Evolutionary conservation across 192 early-diverging fungal species (phyloP).

Genomic region (Podila verticillata): DNA sequence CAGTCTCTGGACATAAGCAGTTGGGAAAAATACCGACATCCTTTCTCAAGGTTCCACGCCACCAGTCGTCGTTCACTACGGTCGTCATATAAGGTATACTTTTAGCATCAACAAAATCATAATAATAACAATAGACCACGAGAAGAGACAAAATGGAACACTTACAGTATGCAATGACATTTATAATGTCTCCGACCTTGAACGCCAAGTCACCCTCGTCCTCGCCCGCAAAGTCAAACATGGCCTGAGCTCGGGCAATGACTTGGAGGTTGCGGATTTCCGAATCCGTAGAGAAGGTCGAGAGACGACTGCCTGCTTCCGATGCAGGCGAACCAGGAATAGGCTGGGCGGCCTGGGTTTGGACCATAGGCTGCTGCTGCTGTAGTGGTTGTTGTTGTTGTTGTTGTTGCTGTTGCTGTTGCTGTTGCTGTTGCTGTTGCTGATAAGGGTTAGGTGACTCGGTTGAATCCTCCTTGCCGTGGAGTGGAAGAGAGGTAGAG

Average conservation of each 20-base stretch:
- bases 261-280: constrained; percentile 33
- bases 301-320: constrained; percentile 26
- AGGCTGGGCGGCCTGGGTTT: constrained; percentile 11
- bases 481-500: constrained; percentile 5
- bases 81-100: background rate
- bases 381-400: too few relatives aligned
- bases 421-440: constrained; percentile 6
- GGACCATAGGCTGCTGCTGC: constrained; percentile 28
- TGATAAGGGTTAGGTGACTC: constrained; percentile 14
- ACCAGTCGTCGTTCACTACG: constrained; percentile 52
- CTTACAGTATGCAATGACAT: constrained; percentile 48
- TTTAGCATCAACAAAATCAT: background rate
- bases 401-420: background rate
- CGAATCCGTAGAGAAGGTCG: constrained; percentile 6
- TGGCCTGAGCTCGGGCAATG: constrained; percentile 46
- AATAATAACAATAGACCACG: background rate
- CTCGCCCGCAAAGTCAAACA: constrained; percentile 48
- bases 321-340: constrained; percentile 24
- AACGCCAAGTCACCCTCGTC: constrained; percentile 47
- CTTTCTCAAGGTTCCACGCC: constrained; percentile 39
- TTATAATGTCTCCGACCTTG: constrained; percentile 51
- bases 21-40: constrained; percentile 49
- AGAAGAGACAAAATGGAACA: background rate
- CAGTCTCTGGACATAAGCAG: constrained; percentile 37
- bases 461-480: constrained; percentile 3